Evolutionary conservation across 1,284 basidiomycete species (phyloP).

Genomic region (Ceratobasidium sp.): DNA sequence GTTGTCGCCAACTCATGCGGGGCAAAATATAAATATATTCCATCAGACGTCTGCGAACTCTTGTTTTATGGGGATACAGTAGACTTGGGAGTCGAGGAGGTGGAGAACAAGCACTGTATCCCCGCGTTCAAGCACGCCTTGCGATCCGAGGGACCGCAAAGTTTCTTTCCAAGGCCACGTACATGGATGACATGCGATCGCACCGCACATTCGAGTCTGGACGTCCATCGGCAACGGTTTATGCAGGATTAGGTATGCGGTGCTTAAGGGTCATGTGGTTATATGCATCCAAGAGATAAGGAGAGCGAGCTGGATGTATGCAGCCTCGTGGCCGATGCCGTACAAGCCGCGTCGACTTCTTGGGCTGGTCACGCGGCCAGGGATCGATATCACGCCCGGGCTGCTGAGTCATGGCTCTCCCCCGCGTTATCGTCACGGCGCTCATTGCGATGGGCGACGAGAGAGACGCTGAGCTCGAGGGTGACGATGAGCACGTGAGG

Average conservation of each 20-base stretch:
- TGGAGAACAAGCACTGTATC: too few species aligned
- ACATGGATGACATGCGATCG: conserved; percentile 19
- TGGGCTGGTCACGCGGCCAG: conserved; percentile 16
- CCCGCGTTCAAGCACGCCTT: too few species aligned
- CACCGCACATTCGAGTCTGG: neutral
- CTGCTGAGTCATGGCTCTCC: conserved; percentile 6
- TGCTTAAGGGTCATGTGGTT: conserved; percentile 18
- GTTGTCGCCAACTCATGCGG: too few species aligned
- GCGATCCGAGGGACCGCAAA: too few species aligned
- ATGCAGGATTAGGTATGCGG: too few species aligned
- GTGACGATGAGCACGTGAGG: too few species aligned
- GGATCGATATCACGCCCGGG: conserved; percentile 20
- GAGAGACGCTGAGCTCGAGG: conserved; percentile 20
- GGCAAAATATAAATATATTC: too few species aligned
- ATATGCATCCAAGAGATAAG: conserved; percentile 19
- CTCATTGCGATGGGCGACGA: neutral
- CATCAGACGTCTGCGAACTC: too few species aligned
- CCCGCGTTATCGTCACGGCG: neutral
- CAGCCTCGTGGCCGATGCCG: conserved; percentile 24
- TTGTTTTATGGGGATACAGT: too few species aligned
- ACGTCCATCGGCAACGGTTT: too few species aligned
- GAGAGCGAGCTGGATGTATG: conserved; percentile 10
- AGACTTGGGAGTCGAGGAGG: too few species aligned
- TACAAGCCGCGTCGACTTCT: neutral
- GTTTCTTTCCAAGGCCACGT: too few species aligned